These are phyloP conservation scores for Cocos nucifera DNA, from an alignment of 176 grass and related monocot genomes.

Conservation along the genomic window DNA sequence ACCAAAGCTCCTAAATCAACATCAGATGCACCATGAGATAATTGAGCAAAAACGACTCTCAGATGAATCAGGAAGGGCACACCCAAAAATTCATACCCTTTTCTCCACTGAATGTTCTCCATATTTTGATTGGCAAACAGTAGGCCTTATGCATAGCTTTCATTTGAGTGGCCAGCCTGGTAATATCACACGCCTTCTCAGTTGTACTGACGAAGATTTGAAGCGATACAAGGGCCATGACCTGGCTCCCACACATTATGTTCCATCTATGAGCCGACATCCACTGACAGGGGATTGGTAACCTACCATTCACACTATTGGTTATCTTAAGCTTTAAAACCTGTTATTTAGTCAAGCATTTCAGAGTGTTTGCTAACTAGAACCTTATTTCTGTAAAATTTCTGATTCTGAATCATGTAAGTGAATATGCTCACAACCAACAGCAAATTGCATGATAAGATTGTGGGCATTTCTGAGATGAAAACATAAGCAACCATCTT, in stretches of 20 bases:
- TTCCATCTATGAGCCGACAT: conserved; percentile 89
- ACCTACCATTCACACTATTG: conserved; percentile 1
- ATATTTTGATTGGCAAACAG: conserved; percentile 99
- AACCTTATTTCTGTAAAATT: no score
- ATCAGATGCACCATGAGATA: conserved; percentile 25
- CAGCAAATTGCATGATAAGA: no score
- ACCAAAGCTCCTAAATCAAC: conserved; percentile 49
- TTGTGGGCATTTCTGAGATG: no score
- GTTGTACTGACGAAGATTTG: conserved; percentile 76
- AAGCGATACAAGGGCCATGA: conserved; percentile 73
- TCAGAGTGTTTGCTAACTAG: no score
- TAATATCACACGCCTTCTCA: conserved; percentile 88
- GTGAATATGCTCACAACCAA: no score
- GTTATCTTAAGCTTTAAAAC: no score
- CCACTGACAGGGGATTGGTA: conserved; percentile 97
- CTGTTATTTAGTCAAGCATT: no score
- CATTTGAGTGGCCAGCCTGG: conserved; percentile 75
- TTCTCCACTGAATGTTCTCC: conserved; percentile 94
- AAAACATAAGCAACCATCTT: no score
- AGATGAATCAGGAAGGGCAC: conserved; percentile 22
- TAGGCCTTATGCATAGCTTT: conserved; percentile 86
- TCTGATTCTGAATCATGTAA: no score
- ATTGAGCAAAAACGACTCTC: conserved; percentile 22
- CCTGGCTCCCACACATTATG: conserved; percentile 88
- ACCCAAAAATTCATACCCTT: conserved; percentile 87